Conservation (phyloP, 768 basidiomycete genomes). For the Podaxis mareebaensis region DNA sequence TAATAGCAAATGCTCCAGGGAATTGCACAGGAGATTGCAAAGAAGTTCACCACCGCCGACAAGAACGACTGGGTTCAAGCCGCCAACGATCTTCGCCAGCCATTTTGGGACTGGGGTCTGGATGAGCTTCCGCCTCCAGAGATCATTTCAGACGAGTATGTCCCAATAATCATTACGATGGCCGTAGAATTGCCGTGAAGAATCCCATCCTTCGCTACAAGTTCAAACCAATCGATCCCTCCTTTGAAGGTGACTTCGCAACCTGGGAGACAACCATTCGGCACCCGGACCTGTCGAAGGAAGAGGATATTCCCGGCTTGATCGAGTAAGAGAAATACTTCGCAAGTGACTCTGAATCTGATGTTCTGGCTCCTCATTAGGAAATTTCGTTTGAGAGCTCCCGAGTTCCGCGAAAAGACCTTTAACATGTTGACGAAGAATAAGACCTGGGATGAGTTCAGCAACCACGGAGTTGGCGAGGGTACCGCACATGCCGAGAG, state of each 20-base stretch:
- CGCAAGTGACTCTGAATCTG: too few relatives aligned
- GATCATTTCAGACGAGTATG: slow-evolving; percentile 34
- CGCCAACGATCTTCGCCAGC: slow-evolving; percentile 39
- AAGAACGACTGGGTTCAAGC: slow-evolving; percentile 21
- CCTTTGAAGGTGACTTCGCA: slow-evolving; percentile 26
- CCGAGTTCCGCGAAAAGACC: slow-evolving; percentile 31
- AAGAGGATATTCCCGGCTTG: slow-evolving; percentile 27
- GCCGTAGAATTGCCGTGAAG: slow-evolving; percentile 25
- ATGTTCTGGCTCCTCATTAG: too few relatives aligned
- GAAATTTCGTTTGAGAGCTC: slow-evolving; percentile 22
- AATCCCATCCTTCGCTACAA: slow-evolving; percentile 37
- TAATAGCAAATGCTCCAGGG: slow-evolving; percentile 49
- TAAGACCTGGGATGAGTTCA: slow-evolving; percentile 44
- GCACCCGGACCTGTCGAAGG: slow-evolving; percentile 26
- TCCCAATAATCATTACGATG: slow-evolving; percentile 35
- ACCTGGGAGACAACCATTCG: slow-evolving; percentile 31
- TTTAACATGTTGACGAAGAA: slow-evolving; percentile 39
- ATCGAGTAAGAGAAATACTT: slow-evolving; percentile 21
- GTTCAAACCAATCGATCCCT: slow-evolving; percentile 32
- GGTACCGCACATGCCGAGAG: slow-evolving; percentile 37
- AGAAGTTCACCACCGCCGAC: slow-evolving; percentile 31
- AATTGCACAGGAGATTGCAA: slow-evolving; percentile 40
- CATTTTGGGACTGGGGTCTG: slow-evolving; percentile 57
- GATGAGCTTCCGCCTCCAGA: slow-evolving; percentile 40
- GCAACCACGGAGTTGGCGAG: slow-evolving; percentile 44